phyloP scores from a whole-genome alignment of 768 basidiomycete genomes.

The Hericium rajendrae region DNA sequence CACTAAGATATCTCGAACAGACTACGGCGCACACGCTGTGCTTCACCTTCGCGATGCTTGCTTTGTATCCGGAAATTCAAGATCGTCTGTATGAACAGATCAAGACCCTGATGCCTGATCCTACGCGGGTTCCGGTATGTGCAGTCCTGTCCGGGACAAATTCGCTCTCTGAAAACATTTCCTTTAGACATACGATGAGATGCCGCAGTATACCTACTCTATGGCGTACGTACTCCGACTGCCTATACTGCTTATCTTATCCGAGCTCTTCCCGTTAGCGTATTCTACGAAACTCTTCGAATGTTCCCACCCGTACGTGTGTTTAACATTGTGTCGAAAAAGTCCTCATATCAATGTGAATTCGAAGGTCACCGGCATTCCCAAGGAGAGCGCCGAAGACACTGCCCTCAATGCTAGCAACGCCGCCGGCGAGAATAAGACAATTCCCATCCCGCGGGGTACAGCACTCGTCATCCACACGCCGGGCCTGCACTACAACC shows the following conservation, averaged over 20 bases:
- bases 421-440: slow-evolving; percentile 29
- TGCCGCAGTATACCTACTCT: slow-evolving; percentile 11
- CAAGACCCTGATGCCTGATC: slow-evolving; percentile 20
- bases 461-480: slow-evolving; percentile 27
- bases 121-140: slow-evolving; percentile 12
- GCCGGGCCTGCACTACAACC: slow-evolving; percentile 40
- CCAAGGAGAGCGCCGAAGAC: slow-evolving; percentile 38
- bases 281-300: slow-evolving; percentile 41
- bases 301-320: slow-evolving; percentile 19
- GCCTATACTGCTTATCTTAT: too few relatives aligned
- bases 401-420: slow-evolving; percentile 27
- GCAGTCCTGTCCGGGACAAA: background rate
- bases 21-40: slow-evolving; percentile 29
- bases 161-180: background rate
- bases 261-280: slow-evolving; percentile 20
- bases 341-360: background rate
- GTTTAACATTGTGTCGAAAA: background rate
- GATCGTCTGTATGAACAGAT: slow-evolving; percentile 29
- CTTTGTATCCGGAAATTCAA: slow-evolving; percentile 33
- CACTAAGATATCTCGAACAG: slow-evolving; percentile 9
- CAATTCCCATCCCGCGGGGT: slow-evolving; percentile 35
- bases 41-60: slow-evolving; percentile 32
- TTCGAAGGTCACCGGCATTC: slow-evolving; percentile 30
- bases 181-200: slow-evolving; percentile 17
- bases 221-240: slow-evolving; percentile 9